Base-by-base conservation (phyloP, 2,329 filamentous ascomycete species). In the Furcasterigmium furcatum region DNA sequence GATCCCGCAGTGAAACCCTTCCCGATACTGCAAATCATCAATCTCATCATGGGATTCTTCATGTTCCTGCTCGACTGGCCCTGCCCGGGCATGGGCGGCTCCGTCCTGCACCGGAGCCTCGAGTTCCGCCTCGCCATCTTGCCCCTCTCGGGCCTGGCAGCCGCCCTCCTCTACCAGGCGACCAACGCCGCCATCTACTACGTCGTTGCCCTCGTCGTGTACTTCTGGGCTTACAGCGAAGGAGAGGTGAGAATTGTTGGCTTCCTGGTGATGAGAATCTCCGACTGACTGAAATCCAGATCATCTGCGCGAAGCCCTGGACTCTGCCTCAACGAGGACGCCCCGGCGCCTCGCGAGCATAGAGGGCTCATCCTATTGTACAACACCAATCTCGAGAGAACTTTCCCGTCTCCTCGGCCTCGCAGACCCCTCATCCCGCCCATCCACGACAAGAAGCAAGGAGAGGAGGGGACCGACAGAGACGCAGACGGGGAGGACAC, bases 221-320 rank as follows among this genome's bases (percentile, higher is more conserved):
- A 97, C 67, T 96, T 97, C 59, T 96, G 91, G 91, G 94, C 89
- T 2, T 97, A 95, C 60, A 94, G 87, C 59, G 92, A 99, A 68
- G 94, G 94, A 68, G 94, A 99, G 85, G 91, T 96, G 69, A 62
- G 86, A 18, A 10, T 8, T 34, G 6, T 1, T 21, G 22, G 14
- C 44, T 51, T 16, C 45, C 25, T 36, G 14, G 5, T 4, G 9
- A 2, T 14, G 14, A 32, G 22, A 14, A n/a, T 9, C 21, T 16
- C 10, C 14, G 12, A 38, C 32, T 22, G 22, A 35, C 25, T 7
- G 9, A 27, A 20, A 16, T 27, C 14, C 9, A 27, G 29, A 45
- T 24, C 21, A 21, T 24, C 22, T 24, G 5, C 62, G 72, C 79
- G 38, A 79, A 81, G 56, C 84, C 85, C 14, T 88, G 85, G 85